Evolutionary conservation across 768 basidiomycete genomes (phyloP).

Genomic region (Leccinum rimulosum): DNA sequence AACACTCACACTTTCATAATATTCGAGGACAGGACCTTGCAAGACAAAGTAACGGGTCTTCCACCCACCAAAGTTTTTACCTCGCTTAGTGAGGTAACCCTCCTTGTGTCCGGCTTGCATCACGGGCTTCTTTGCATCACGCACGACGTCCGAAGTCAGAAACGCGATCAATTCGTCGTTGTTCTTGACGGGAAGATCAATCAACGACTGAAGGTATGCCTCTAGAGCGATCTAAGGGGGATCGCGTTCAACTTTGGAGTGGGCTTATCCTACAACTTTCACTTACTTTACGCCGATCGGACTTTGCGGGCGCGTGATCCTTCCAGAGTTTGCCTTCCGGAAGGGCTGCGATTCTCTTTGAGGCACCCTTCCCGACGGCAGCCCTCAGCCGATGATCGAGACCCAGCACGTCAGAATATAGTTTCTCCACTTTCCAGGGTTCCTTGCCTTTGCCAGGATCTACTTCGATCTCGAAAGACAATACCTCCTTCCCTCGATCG

Average conservation of each 20-base stretch:
- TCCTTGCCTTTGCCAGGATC: constrained; percentile 70
- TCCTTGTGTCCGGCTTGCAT: constrained; percentile 86
- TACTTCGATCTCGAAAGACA: constrained; percentile 83
- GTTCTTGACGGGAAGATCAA: constrained; percentile 79
- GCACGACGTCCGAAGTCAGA: constrained; percentile 85
- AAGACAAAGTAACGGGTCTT: constrained; percentile 95
- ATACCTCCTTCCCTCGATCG: constrained; percentile 86
- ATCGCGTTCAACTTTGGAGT: constrained; percentile 9
- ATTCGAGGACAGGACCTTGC: constrained; percentile 86
- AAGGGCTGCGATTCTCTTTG: constrained; percentile 74
- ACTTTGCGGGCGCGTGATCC: constrained; percentile 95
- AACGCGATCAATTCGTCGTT: constrained; percentile 90
- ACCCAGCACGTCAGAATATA: constrained; percentile 89
- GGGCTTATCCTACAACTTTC: not conserved
- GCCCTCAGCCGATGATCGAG: constrained; percentile 76
- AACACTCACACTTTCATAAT: constrained; percentile 89
- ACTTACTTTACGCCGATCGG: constrained; percentile 91
- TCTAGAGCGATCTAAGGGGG: constrained; percentile 65
- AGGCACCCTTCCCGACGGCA: constrained; percentile 55
- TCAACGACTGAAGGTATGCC: constrained; percentile 79
- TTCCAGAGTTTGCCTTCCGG: constrained; percentile 95
- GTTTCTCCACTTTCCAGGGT: constrained; percentile 84
- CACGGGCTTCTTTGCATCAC: constrained; percentile 71
- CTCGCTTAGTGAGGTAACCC: constrained; percentile 93
- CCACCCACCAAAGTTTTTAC: constrained; percentile 98